These are phyloP conservation scores for Pogostemon cablin DNA, from an alignment of 257 asterid genomes.

Conservation along the genomic window DNA sequence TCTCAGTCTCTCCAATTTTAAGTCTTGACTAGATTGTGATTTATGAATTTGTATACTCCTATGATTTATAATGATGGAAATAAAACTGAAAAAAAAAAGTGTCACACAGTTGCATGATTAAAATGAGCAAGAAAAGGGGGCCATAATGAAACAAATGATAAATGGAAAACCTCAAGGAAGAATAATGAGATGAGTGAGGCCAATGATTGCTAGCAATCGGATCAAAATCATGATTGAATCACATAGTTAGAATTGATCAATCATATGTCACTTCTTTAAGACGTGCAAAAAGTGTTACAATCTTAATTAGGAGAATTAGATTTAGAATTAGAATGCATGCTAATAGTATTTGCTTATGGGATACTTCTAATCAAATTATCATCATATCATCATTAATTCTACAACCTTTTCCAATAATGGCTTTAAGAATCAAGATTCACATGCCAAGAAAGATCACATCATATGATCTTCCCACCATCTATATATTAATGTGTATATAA, in stretches of 20 bases:
- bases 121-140: constrained; percentile 3
- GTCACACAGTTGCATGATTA: constrained; percentile 27
- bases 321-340: constrained; percentile 27
- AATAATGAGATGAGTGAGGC: constrained; percentile 49
- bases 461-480: background rate
- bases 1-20: too few relatives aligned
- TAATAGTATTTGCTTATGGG: constrained; percentile 11
- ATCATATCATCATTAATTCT: constrained; percentile 1
- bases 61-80: background rate
- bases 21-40: background rate
- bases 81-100: background rate
- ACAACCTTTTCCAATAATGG: constrained; percentile 27
- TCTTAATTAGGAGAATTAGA: constrained; percentile 12
- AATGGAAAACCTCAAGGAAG: constrained; percentile 38
- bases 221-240: constrained; percentile 46
- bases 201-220: constrained; percentile 57
- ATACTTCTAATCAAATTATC: constrained; percentile 31
- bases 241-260: constrained; percentile 46
- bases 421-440: constrained; percentile 32
- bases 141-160: background rate
- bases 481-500: too few relatives aligned
- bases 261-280: constrained; percentile 44
- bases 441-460: constrained; percentile 32
- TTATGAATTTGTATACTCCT: background rate
- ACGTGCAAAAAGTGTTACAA: constrained; percentile 48